Conservation (phyloP, 2,329 filamentous ascomycete genomes). For the Cladophialophora bantiana region DNA sequence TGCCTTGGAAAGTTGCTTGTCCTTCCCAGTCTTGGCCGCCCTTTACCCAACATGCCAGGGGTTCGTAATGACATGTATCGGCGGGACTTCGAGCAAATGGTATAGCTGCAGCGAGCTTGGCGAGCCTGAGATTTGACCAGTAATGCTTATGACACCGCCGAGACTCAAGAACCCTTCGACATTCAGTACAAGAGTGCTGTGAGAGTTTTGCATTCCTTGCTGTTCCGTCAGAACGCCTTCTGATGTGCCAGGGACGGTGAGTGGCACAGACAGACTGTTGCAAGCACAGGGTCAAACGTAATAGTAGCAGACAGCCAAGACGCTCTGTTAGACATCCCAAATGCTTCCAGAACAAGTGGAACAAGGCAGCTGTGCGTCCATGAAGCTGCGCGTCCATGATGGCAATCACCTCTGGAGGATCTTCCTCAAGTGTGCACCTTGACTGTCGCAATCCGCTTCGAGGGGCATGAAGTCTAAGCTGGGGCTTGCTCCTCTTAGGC, state of each 20-base stretch:
- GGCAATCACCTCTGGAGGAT: conserved; percentile 23
- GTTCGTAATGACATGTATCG: neutral
- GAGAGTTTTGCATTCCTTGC: neutral
- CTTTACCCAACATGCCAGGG: neutral
- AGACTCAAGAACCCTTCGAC: neutral
- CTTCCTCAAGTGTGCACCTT: conserved; percentile 36
- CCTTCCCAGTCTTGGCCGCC: neutral
- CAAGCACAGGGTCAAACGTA: neutral
- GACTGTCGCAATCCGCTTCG: conserved; percentile 35
- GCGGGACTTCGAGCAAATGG: neutral
- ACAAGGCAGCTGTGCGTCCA: neutral
- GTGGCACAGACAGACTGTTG: neutral
- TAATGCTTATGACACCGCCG: neutral
- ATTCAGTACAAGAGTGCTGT: neutral
- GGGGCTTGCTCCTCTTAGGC: conserved; percentile 1
- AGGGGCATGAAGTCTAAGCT: conserved; percentile 35
- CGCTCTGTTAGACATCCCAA: too few species aligned
- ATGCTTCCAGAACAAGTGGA: neutral
- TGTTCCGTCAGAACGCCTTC: neutral
- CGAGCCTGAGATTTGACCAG: neutral
- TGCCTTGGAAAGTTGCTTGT: neutral
- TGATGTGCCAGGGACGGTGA: neutral
- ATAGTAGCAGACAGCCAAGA: neutral
- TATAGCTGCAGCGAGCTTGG: neutral
- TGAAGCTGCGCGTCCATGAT: neutral